Conservation (phyloP, 2,329 filamentous ascomycete species). For the Fusarium nematophilum region DNA sequence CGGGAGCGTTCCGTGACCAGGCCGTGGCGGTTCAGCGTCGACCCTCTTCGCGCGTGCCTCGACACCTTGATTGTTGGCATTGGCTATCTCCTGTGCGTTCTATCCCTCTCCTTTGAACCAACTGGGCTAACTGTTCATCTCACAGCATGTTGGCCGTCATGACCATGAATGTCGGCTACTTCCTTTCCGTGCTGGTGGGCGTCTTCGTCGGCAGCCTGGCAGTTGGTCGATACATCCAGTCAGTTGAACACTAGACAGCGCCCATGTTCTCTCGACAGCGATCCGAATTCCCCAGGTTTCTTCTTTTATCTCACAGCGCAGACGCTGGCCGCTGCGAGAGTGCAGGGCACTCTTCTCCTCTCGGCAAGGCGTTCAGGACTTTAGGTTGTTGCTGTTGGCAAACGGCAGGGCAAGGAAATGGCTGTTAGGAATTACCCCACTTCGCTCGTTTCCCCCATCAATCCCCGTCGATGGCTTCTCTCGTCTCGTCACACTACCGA, state of each 20-base stretch:
- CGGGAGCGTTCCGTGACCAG: constrained; percentile 62
- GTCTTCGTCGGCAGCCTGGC: constrained; percentile 88
- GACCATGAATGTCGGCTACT: constrained; percentile 89
- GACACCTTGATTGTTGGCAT: constrained; percentile 80
- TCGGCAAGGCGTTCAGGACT: constrained; percentile 1
- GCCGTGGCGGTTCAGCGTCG: constrained; percentile 86
- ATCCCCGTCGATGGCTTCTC: neutral
- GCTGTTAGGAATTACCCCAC: too few relatives aligned
- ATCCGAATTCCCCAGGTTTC: too few relatives aligned
- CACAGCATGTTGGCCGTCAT: constrained; percentile 92
- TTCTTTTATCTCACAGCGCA: too few relatives aligned
- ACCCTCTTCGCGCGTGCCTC: constrained; percentile 77
- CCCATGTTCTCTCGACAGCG: too few relatives aligned
- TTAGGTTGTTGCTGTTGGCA: too few relatives aligned
- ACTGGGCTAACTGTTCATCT: constrained; percentile 6
- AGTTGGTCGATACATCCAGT: constrained; percentile 74
- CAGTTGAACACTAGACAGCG: constrained; percentile 58
- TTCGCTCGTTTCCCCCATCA: too few relatives aligned
- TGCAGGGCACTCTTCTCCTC: neutral
- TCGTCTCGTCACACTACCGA: neutral
- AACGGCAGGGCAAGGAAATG: too few relatives aligned
- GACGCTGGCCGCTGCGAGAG: too few relatives aligned
- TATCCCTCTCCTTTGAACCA: neutral
- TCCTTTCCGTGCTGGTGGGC: constrained; percentile 80
- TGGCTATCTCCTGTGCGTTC: constrained; percentile 85